A percentile compares a stretch with the other conserved stretches of the same genome.
These are phyloP conservation scores for Theileria luwenshuni DNA, from an alignment of 169 alveolate genomes.

Conservation along the genomic window DNA sequence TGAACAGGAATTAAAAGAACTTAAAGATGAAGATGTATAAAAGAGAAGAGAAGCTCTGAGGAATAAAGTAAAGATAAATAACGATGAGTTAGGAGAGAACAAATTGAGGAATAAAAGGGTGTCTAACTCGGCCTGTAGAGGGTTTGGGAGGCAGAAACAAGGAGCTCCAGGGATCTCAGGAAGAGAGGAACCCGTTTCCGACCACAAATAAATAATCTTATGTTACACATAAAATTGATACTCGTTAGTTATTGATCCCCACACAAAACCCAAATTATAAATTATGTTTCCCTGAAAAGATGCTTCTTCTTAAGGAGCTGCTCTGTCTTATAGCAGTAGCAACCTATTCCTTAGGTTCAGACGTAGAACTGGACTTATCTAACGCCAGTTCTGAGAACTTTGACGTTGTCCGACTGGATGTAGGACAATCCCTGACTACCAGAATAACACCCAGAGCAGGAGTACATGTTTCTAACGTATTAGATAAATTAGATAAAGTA, in stretches of 20 bases:
- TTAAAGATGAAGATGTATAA: too few species aligned
- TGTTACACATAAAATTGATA: too few species aligned
- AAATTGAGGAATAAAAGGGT: too few species aligned
- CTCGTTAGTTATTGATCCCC: too few species aligned
- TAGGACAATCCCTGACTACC: background rate
- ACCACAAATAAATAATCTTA: too few species aligned
- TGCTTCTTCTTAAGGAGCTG: background rate
- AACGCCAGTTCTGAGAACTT: background rate
- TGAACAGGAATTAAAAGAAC: too few species aligned
- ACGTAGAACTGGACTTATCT: constrained; percentile 15
- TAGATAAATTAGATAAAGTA: background rate
- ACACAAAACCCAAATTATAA: background rate
- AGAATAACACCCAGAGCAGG: constrained; percentile 9
- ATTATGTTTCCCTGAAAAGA: background rate
- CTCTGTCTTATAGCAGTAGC: constrained; percentile 1
- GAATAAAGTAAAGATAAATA: too few species aligned
- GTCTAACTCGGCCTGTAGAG: too few species aligned
- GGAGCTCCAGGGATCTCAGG: too few species aligned
- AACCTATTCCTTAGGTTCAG: constrained; percentile 6
- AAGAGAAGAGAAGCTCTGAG: background rate
- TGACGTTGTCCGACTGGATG: constrained; percentile 4
- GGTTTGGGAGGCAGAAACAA: too few species aligned
- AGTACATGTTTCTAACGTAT: background rate
- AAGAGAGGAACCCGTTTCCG: too few species aligned
- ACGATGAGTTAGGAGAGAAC: too few species aligned